phyloP scores from a whole-genome alignment of 352 stramenopile genomes.

The Aphanomyces invadans region DNA sequence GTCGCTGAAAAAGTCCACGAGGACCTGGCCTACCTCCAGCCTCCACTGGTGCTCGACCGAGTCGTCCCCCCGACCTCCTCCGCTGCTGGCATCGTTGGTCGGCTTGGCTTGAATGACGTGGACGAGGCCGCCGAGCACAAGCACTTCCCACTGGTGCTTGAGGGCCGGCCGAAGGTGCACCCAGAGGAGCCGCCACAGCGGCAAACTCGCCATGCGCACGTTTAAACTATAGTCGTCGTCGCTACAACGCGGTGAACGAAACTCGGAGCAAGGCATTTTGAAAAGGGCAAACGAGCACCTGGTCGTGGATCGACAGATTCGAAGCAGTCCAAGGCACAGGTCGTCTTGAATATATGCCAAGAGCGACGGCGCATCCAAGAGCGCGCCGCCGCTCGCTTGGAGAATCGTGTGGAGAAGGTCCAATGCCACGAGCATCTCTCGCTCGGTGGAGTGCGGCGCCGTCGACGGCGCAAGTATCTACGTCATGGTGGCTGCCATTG shows the following conservation, averaged over 20 bases:
- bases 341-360: conserved; percentile 83
- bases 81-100: too few relatives aligned
- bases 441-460: conserved; percentile 24
- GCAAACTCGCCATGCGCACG: conserved; percentile 15
- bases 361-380: conserved; percentile 50
- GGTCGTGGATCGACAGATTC: conserved; percentile 64
- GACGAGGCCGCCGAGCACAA: conserved; percentile 63
- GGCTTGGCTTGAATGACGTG: too few relatives aligned
- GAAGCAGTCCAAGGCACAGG: conserved; percentile 61
- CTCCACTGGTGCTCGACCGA: conserved; percentile 34
- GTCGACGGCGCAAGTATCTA: too few relatives aligned
- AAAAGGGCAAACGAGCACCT: too few relatives aligned
- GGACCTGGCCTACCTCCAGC: conserved; percentile 80
- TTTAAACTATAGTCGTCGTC: conserved; percentile 42
- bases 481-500: neutral
- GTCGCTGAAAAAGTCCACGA: conserved; percentile 96
- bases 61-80: too few relatives aligned
- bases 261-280: neutral
- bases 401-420: conserved; percentile 50
- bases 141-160: conserved; percentile 74
- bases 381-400: conserved; percentile 42
- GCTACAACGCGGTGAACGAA: conserved; percentile 25
- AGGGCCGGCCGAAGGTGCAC: conserved; percentile 55
- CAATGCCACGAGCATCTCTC: conserved; percentile 67
- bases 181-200: conserved; percentile 66